phyloP scores from a whole-genome alignment of 805 yeast genomes.

The Saccharomyces eubayanus region DNA sequence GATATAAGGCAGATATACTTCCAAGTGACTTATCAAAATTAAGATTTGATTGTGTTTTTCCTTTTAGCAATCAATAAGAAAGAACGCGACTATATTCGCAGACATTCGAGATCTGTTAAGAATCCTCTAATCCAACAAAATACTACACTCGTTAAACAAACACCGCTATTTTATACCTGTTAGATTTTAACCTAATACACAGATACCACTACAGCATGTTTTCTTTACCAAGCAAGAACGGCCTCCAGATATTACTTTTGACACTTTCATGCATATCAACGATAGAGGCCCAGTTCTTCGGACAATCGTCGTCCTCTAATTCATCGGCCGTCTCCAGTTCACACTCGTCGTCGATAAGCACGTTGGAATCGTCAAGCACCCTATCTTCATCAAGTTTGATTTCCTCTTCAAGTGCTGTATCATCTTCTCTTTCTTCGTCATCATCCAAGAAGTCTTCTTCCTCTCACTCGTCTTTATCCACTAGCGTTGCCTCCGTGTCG shows the following conservation, averaged over 20 bases:
- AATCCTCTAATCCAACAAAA: background rate
- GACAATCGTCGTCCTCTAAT: background rate
- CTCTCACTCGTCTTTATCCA: constrained; percentile 6
- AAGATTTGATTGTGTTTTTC: background rate
- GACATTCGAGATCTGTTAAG: background rate
- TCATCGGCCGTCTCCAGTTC: background rate
- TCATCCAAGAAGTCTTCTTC: constrained; percentile 1
- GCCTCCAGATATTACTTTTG: background rate
- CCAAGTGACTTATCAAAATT: background rate
- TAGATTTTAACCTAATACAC: background rate
- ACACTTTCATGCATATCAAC: background rate
- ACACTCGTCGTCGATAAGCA: background rate
- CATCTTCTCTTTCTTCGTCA: constrained; percentile 1
- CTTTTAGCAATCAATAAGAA: background rate
- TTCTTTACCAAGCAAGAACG: background rate
- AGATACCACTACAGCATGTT: background rate
- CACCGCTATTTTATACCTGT: background rate
- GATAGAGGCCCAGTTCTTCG: background rate
- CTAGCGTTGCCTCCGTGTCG: constrained; percentile 11
- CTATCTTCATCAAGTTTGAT: background rate
- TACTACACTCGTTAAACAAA: background rate
- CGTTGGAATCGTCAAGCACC: background rate
- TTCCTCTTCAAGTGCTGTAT: background rate
- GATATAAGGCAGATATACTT: background rate
- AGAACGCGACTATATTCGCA: background rate